A percentile compares a stretch with the other conserved stretches of the same genome.
phyloP scores from a whole-genome alignment of 192 early-diverging fungal genomes.

The Powellomyces hirtus region DNA sequence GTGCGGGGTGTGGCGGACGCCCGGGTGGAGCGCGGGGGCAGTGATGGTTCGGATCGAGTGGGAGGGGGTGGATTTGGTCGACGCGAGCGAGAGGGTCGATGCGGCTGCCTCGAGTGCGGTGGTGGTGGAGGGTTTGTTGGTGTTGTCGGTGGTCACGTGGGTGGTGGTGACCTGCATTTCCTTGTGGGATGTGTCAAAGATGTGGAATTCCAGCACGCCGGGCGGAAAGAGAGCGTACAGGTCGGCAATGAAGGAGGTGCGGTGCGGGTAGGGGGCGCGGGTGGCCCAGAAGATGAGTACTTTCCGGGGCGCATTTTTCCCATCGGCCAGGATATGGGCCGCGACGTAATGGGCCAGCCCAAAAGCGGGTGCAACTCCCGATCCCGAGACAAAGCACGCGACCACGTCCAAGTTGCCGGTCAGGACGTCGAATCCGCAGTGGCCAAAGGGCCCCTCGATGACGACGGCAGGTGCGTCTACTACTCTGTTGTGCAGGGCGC shows the following conservation, averaged over 20 bases:
- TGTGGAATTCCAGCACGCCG: slow-evolving; percentile 3
- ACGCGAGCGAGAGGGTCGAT: not conserved
- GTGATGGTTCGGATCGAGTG: not conserved
- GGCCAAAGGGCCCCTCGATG: slow-evolving; percentile 8
- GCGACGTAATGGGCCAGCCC: not conserved
- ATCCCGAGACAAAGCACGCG: slow-evolving; percentile 1
- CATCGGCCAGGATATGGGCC: not conserved
- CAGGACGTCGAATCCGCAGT: slow-evolving; percentile 4
- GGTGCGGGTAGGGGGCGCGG: not conserved
- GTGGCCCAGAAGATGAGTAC: not conserved
- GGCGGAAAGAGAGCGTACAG: not conserved
- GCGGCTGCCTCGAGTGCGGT: not conserved
- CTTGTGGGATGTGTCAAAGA: slow-evolving; percentile 1
- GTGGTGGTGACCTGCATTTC: not conserved
- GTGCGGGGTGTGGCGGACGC: not conserved
- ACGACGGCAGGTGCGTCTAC: not conserved
- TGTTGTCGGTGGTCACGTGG: not conserved
- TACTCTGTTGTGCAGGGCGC: too few species aligned
- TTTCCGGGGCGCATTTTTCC: not conserved
- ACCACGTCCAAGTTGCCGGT: not conserved
- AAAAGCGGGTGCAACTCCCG: slow-evolving; percentile 7
- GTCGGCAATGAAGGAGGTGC: not conserved
- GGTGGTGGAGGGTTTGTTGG: not conserved
- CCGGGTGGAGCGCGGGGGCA: not conserved
- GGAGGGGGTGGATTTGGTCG: not conserved